phyloP scores from a whole-genome alignment of 2,329 filamentous ascomycete species.

The Penicillium palitans region DNA sequence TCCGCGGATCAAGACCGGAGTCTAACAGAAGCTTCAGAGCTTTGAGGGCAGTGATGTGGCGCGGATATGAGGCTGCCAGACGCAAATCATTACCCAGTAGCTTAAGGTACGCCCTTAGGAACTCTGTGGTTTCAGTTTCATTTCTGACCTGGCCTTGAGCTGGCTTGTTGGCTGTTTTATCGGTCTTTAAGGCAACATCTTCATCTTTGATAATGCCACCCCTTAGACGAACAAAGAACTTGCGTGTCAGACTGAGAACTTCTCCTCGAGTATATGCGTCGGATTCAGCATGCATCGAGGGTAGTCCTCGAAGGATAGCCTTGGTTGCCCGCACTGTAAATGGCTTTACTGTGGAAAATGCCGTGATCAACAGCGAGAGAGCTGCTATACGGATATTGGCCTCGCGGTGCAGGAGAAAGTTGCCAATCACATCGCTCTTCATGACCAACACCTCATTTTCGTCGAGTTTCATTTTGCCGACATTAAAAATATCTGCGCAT shows the following conservation, averaged over 20 bases:
- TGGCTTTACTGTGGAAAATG: slow-evolving; percentile 71
- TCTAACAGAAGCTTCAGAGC: slow-evolving; percentile 67
- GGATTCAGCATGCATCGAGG: slow-evolving; percentile 74
- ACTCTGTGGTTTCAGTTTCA: slow-evolving; percentile 54
- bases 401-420: slow-evolving; percentile 51
- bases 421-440: slow-evolving; percentile 38
- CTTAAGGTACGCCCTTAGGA: slow-evolving; percentile 70
- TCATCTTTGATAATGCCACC: slow-evolving; percentile 56
- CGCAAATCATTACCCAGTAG: slow-evolving; percentile 74
- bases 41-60: slow-evolving; percentile 78
- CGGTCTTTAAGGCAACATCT: slow-evolving; percentile 28
- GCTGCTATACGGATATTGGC: slow-evolving; percentile 73
- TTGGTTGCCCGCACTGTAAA: slow-evolving; percentile 64
- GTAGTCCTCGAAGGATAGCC: slow-evolving; percentile 65
- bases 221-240: slow-evolving; percentile 73
- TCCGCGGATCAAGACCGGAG: slow-evolving; percentile 62
- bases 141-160: slow-evolving; percentile 43
- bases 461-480: slow-evolving; percentile 11
- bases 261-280: slow-evolving; percentile 86
- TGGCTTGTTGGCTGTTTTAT: slow-evolving; percentile 15
- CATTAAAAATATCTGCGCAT: slow-evolving; percentile 32
- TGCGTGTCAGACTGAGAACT: slow-evolving; percentile 70
- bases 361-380: slow-evolving; percentile 75
- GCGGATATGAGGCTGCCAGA: slow-evolving; percentile 83
- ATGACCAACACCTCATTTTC: slow-evolving; percentile 30